These are phyloP conservation scores for Cyathus striatus DNA, from an alignment of 768 basidiomycete genomes.

Conservation along the genomic window DNA sequence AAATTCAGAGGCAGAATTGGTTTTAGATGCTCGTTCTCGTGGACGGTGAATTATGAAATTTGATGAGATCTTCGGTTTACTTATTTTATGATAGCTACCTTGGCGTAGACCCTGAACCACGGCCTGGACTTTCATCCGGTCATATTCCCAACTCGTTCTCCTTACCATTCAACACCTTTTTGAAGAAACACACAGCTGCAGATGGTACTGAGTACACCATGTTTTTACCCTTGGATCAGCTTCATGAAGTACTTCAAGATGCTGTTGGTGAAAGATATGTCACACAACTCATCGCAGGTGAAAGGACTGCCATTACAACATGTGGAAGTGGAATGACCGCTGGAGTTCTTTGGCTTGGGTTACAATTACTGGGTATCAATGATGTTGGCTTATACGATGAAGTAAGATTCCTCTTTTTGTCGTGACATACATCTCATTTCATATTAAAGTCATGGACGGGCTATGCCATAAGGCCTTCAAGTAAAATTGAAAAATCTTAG, in stretches of 20 bases:
- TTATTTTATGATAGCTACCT: constrained; percentile 76
- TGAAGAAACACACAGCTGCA: constrained; percentile 37
- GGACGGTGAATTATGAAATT: constrained; percentile 48
- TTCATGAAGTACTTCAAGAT: constrained; percentile 56
- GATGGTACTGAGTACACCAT: constrained; percentile 51
- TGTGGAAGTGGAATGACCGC: constrained; percentile 99
- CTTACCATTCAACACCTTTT: constrained; percentile 76
- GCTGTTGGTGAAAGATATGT: constrained; percentile 56
- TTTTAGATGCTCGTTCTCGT: constrained; percentile 84
- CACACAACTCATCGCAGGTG: constrained; percentile 54
- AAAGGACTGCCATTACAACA: constrained; percentile 59
- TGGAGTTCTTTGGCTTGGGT: constrained; percentile 87
- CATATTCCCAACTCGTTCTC: constrained; percentile 89
- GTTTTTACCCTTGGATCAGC: constrained; percentile 49
- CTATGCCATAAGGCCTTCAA: constrained; percentile 74
- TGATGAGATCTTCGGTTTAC: not conserved
- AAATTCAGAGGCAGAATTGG: constrained; percentile 51
- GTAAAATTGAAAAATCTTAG: constrained; percentile 58
- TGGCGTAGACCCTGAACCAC: constrained; percentile 84
- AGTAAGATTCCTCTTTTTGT: constrained; percentile 40
- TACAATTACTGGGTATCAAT: constrained; percentile 62
- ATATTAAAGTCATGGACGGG: constrained; percentile 87
- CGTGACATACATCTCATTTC: constrained; percentile 1
- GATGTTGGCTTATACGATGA: constrained; percentile 86
- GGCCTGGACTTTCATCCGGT: constrained; percentile 81